Base-by-base conservation (phyloP, 2,329 filamentous ascomycete genomes). In the Hypoxylon sp. region DNA sequence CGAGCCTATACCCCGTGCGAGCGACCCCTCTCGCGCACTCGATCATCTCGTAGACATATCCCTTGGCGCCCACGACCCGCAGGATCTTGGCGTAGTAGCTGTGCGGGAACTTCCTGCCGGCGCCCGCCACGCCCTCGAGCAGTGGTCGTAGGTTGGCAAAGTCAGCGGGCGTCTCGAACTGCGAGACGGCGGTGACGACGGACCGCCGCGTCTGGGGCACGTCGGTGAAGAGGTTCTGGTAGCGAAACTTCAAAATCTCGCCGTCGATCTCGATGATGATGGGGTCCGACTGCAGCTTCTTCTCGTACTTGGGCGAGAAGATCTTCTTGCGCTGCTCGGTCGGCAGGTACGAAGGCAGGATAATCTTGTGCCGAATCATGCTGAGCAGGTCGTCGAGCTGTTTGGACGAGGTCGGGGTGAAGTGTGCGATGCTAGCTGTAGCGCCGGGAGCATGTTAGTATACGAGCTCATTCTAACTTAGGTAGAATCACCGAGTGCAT, bases 321-420 rank as follows among this genome's bases (percentile, higher is more conserved):
- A 91, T 76, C 62, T 84, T 80, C 68, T 83, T 79, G 69, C 80
- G 83, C 76, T 90, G 84, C 52, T 78, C 75, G 26, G 73, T 59
- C 20, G 82, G 80, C 26, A 91, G 84, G 72, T 87, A 85, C 30
- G 81, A 77, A n/a, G 88, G 88, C 43, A 91, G 77, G 73, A 91
- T 84, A 74, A 89, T 82, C 68, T 84, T 84, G 47, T 82, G 77
- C 67, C 88, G 86, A 72, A 90, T 82, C 20, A 71, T 75, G 41
- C 76, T 73, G 64, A 91, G 83, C 30, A 82, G 71, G 11, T 74
- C 60, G 73, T 89, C 83, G 62, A 91, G 82, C 57, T 85, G 79
- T 20, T 79, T 67, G 44, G 84, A 83, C 13, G 84, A 84, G 4
- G 85, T 83, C 54, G 80, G 78, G 6, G 78, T 73, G 72, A 89